Conservation (phyloP, 352 stramenopile genomes). For the Phytophthora meadii region DNA sequence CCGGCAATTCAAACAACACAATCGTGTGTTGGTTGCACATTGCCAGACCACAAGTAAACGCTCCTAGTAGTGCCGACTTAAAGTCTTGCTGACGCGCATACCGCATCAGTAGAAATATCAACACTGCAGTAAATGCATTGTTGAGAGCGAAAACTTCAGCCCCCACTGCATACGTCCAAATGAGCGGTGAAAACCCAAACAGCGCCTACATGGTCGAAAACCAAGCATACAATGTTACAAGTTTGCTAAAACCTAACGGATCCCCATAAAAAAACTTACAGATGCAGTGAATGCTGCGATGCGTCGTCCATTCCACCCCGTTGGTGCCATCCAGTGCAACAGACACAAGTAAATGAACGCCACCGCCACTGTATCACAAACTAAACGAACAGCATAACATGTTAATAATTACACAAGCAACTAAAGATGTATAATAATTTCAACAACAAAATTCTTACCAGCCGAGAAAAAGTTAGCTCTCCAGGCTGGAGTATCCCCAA, state of each 20-base stretch:
- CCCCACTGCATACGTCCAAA: slow-evolving; percentile 95
- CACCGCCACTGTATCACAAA: slow-evolving; percentile 59
- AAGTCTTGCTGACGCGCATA: slow-evolving; percentile 45
- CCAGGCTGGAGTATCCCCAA: slow-evolving; percentile 64
- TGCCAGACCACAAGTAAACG: slow-evolving; percentile 92
- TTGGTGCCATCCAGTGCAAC: slow-evolving; percentile 52
- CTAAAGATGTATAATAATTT: too few relatives aligned
- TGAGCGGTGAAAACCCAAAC: slow-evolving; percentile 93
- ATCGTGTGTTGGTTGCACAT: slow-evolving; percentile 97
- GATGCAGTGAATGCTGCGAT: slow-evolving; percentile 58
- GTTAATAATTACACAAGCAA: slow-evolving; percentile 2
- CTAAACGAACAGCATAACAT: slow-evolving; percentile 27
- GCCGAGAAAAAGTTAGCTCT: slow-evolving; percentile 91
- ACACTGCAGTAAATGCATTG: slow-evolving; percentile 89
- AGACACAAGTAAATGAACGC: slow-evolving; percentile 66
- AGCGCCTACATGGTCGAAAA: slow-evolving; percentile 46
- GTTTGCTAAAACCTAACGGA: neutral
- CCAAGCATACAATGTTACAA: slow-evolving; percentile 1
- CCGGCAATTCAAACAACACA: slow-evolving; percentile 91
- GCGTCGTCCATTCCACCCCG: slow-evolving; percentile 23
- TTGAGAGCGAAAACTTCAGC: slow-evolving; percentile 98
- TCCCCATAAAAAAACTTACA: slow-evolving; percentile 24
- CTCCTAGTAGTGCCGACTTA: slow-evolving; percentile 55
- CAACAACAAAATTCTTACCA: slow-evolving; percentile 24
- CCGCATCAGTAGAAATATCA: slow-evolving; percentile 74